Evolutionary conservation across 371 early-diverging fungal genomes (phyloP).

Genomic region (Syncephalastrum sp.): DNA sequence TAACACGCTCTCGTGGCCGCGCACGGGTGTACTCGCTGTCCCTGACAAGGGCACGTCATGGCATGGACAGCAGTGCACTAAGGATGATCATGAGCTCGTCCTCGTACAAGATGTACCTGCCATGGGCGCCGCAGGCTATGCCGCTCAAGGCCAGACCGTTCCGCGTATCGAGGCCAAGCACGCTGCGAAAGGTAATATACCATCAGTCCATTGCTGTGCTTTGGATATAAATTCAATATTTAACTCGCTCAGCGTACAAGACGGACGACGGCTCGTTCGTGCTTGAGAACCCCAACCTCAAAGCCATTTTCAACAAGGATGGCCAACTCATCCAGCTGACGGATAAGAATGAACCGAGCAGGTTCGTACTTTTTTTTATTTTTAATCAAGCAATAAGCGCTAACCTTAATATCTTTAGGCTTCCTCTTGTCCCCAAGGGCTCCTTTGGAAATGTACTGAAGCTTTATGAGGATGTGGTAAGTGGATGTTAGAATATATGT

Average conservation of each 20-base stretch:
- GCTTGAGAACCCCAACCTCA: conserved; percentile 72
- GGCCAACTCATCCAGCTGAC: conserved; percentile 71
- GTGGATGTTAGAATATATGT: conserved; percentile 4
- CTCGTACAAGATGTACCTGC: conserved; percentile 37
- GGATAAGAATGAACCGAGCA: conserved; percentile 54
- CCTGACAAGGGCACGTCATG: conserved; percentile 36
- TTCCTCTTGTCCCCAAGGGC: conserved; percentile 70
- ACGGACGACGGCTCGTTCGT: conserved; percentile 40
- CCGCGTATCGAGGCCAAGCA: conserved; percentile 6
- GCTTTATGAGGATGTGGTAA: conserved; percentile 82
- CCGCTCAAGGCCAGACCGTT: conserved; percentile 7
- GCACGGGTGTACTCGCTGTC: conserved; percentile 69
- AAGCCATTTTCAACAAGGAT: conserved; percentile 63
- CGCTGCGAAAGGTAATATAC: conserved; percentile 20
- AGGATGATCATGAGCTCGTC: conserved; percentile 47
- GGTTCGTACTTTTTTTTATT: conserved; percentile 17
- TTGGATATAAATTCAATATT: not conserved
- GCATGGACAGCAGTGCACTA: conserved; percentile 42
- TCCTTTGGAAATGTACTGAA: conserved; percentile 76
- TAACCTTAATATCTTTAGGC: conserved; percentile 29
- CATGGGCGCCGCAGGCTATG: conserved; percentile 29
- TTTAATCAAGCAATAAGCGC: not conserved
- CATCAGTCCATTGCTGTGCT: not conserved
- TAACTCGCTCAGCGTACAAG: conserved; percentile 24
- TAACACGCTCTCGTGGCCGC: conserved; percentile 83